Evolutionary conservation across 257 asterid species (phyloP), one percentile per base, ranked within the genome.

Genomic region (Gynochthodes officinalis): DNA sequence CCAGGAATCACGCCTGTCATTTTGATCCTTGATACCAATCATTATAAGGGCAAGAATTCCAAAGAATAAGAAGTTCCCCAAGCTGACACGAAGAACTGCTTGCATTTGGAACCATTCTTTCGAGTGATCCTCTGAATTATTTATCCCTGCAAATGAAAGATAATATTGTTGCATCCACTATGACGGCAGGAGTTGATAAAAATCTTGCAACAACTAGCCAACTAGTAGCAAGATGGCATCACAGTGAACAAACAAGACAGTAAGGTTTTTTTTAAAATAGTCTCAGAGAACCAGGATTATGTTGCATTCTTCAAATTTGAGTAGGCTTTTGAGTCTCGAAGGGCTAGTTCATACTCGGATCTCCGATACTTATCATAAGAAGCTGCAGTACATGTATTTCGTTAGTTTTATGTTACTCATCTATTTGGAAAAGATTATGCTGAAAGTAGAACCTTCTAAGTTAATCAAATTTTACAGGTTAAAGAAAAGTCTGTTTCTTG

Each of bases 31-130:
- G 65, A 95, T 80, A 8, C 99, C 98, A 59, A 95, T 90, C 99
- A 95, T 95, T 72, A 90, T 64, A 69, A 95, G 80, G 49, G 99
- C 86, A 59, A 92, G 88, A 76, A 87, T 66, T 62, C 84, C 98
- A 57, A 95, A 95, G 81, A 95, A 92, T 84, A 95, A 79, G 88
- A 86, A 95, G 80, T 89, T 95, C 81, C 98, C 99, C 82, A 95
- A 71, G 93, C 98, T 90, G 70, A 90, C 98, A 67, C 99, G 99
- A 71, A 95, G 97, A 77, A 95, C 98, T 5, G 96, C 97, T 80
- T 95, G 96, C 70, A 86, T 73, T 79, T 95, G 96, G 79, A 76
- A 95, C 91, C 89, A 95, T 84, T 89, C 96, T 9, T 90, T 78
- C 14, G 96, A 64, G 18, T 85, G 95, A 69, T 78, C 78, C 37